Conservation (phyloP, 495 filamentous ascomycete genomes). For the Neurospora sp. region DNA sequence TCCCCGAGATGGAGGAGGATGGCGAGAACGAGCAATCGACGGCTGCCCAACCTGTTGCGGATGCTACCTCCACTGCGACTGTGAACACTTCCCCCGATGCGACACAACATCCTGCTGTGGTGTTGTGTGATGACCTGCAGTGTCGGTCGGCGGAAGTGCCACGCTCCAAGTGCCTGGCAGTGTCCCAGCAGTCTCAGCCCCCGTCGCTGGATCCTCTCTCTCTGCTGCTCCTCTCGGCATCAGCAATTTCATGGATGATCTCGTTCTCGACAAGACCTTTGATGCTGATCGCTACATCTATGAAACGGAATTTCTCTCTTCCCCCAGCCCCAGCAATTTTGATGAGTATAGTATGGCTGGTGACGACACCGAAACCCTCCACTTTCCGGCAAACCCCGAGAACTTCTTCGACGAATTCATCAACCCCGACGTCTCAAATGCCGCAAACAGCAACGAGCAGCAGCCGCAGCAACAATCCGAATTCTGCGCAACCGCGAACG, state of each 20-base stretch:
- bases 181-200: slow-evolving; percentile 45
- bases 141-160: slow-evolving; percentile 72
- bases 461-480: slow-evolving; percentile 25
- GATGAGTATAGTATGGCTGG: slow-evolving; percentile 78
- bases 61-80: slow-evolving; percentile 17
- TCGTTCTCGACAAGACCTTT: slow-evolving; percentile 45
- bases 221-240: slow-evolving; percentile 51
- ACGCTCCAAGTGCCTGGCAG: slow-evolving; percentile 45
- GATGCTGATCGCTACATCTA: slow-evolving; percentile 61
- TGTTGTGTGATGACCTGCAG: slow-evolving; percentile 99
- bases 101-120: slow-evolving; percentile 99
- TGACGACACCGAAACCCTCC: slow-evolving; percentile 53
- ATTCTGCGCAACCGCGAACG: slow-evolving; percentile 28
- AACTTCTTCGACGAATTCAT: slow-evolving; percentile 45
- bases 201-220: slow-evolving; percentile 44
- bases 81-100: slow-evolving; percentile 62
- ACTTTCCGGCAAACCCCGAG: slow-evolving; percentile 24
- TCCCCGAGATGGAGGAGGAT: slow-evolving; percentile 27
- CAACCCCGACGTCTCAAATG: slow-evolving; percentile 34
- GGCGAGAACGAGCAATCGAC: slow-evolving; percentile 2
- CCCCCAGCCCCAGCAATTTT: slow-evolving; percentile 53
- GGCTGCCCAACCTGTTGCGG: slow-evolving; percentile 15
- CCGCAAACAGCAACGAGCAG: slow-evolving; percentile 19
- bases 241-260: slow-evolving; percentile 58
- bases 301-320: slow-evolving; percentile 69